These are phyloP conservation scores for Plasmodium billcollinsi DNA, from an alignment of 169 alveolate genomes.

Conservation along the genomic window DNA sequence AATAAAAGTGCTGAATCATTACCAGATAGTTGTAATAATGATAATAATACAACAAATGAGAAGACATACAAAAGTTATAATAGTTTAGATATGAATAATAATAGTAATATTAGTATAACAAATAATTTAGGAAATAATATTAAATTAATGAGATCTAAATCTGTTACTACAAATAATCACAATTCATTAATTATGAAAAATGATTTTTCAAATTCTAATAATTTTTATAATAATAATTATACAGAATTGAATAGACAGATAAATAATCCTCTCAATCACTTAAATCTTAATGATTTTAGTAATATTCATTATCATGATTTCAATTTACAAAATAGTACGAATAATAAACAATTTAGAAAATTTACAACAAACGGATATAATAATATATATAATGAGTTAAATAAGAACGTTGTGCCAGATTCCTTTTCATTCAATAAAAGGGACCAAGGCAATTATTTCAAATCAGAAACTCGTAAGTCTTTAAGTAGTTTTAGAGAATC, in stretches of 20 bases:
- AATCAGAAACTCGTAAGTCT: conserved; percentile 67
- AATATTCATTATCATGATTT: conserved; percentile 13
- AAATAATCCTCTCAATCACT: background rate
- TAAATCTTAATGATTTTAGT: background rate
- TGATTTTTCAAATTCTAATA: conserved; percentile 6
- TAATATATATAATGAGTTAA: conserved; percentile 10
- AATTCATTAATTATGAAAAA: conserved; percentile 1
- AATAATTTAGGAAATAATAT: no score
- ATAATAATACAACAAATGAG: no score
- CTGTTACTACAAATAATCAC: conserved; percentile 3
- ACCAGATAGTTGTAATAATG: no score
- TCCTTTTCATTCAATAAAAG: background rate
- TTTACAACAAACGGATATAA: conserved; percentile 23
- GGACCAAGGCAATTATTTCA: conserved; percentile 17
- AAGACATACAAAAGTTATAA: no score
- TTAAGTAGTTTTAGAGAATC: conserved; percentile 60
- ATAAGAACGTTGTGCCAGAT: background rate
- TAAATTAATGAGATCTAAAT: no score
- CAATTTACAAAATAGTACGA: conserved; percentile 24
- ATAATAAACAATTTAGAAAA: conserved; percentile 16
- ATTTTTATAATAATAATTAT: conserved; percentile 11
- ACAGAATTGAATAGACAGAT: background rate
- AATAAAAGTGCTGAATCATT: no score
- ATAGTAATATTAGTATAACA: no score
- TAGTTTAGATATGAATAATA: no score